Percentiles rank a stretch among this genome's conserved stretches.
Conservation (phyloP, 805 yeast genomes). For the Groenewaldozyma salmanticensis region DNA sequence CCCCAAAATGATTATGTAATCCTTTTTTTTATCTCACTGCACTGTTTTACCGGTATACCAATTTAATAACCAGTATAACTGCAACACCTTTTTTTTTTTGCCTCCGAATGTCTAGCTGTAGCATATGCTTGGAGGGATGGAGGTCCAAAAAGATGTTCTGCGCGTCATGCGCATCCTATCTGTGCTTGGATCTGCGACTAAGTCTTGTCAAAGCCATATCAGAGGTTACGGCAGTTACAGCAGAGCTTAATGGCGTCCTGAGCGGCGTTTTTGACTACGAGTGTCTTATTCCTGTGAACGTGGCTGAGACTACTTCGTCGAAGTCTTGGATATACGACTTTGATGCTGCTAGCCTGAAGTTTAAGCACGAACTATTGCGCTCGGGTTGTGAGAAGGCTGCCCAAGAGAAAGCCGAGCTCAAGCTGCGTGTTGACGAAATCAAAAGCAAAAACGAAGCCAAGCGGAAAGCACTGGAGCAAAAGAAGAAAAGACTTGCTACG, state of each 20-base stretch:
- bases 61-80: no score
- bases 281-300: background rate
- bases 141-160: conserved; percentile 12
- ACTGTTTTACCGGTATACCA: no score
- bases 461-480: no score
- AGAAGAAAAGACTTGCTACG: background rate
- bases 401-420: background rate
- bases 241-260: conserved; percentile 6
- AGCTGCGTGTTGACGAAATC: background rate
- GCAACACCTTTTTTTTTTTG: no score
- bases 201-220: conserved; percentile 12
- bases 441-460: background rate
- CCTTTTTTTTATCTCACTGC: no score
- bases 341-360: background rate
- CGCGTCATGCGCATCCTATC: conserved; percentile 13
- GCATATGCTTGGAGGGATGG: background rate
- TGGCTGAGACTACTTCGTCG: background rate
- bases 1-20: no score
- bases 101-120: no score
- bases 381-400: background rate
- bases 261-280: conserved; percentile 3
- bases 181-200: conserved; percentile 12
- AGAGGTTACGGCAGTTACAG: conserved; percentile 11
- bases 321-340: background rate
- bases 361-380: background rate